Evolutionary conservation across 2,329 filamentous ascomycete genomes (phyloP), one percentile per base, ranked within the genome.

Genomic region (Fusarium incarnatum): DNA sequence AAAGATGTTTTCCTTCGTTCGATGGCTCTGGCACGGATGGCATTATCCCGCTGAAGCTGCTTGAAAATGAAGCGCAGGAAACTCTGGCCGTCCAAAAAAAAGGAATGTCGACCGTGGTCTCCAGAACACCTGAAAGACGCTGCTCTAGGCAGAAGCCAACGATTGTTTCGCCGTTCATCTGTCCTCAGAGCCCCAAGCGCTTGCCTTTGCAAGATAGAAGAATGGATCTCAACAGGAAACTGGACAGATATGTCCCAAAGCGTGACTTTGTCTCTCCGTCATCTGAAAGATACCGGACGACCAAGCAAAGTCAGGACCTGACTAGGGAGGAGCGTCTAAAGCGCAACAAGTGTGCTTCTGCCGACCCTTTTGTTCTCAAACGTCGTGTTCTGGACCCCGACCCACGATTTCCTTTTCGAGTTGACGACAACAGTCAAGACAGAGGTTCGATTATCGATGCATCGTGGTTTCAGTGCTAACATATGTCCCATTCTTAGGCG

Each of bases 161-260:
- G 16, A 48, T 56, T 6, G 16, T 71, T 45, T 71, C 68, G 20
- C 68, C 68, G 7, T 72, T 71, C 30, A 52, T 72, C 22, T 71
- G 58, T 27, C 42, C 56, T 3, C 32, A 56, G 30, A 50, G 27
- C 8, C 20, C 64, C 12, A 56, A 16, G 11, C 32, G 34, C 4
- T 46, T 47, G 16, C 56, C 53, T 8, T 47, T 66, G 25, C 47
- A 50, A 41, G 54, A 59, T 27, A 68, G 45, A 48, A 59, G 55
- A 11, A 25, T 62, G 32, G 44, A 68, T 20, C 13, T 46, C 32
- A 64, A 67, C 20, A 54, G 60, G 11, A 63, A 64, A 8, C 77
- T 81, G 5, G 86, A 89, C 68, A 83, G 87, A 48, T 89, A 87
- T 68, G 79, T 89, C 7, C 84, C 86, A 15, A 76, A 76, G 11